A percentile compares a stretch with the other conserved stretches of the same genome.
phyloP scores from a whole-genome alignment of 2,329 filamentous ascomycete species.

The Daldinia sp. region DNA sequence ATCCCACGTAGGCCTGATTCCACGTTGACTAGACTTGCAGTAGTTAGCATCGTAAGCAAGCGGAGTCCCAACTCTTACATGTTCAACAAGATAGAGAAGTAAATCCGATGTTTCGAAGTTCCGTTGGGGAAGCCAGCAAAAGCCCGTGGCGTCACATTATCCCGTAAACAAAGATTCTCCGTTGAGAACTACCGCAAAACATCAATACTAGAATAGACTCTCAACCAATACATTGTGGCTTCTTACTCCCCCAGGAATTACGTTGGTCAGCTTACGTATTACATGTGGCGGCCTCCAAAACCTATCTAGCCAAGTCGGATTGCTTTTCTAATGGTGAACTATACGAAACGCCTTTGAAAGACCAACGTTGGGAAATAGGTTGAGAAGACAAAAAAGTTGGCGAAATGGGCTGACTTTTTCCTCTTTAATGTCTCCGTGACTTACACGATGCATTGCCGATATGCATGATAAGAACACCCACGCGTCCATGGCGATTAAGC shows the following conservation, averaged over 20 bases:
- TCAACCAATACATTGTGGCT: not conserved
- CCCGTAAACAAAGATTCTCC: not conserved
- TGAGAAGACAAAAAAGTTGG: not conserved
- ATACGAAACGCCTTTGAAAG: not conserved
- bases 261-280: slow-evolving; percentile 9
- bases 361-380: not conserved
- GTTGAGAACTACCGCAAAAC: not conserved
- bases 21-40: not conserved
- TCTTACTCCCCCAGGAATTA: not conserved
- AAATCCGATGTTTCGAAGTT: not conserved
- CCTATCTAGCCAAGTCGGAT: not conserved
- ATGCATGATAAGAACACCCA: slow-evolving; percentile 1
- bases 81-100: not conserved
- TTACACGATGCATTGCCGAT: slow-evolving; percentile 2
- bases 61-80: not conserved
- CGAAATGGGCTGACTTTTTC: slow-evolving; percentile 4
- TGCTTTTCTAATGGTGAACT: not conserved
- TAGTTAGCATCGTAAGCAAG: not conserved
- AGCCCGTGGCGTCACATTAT: not conserved
- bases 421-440: not conserved
- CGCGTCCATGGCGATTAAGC: not conserved
- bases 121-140: not conserved
- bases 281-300: not conserved
- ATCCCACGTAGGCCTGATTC: not conserved
- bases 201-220: not conserved